phyloP scores from a whole-genome alignment of 176 grass and related monocot genomes.

The maize (Zea mays) region DNA sequence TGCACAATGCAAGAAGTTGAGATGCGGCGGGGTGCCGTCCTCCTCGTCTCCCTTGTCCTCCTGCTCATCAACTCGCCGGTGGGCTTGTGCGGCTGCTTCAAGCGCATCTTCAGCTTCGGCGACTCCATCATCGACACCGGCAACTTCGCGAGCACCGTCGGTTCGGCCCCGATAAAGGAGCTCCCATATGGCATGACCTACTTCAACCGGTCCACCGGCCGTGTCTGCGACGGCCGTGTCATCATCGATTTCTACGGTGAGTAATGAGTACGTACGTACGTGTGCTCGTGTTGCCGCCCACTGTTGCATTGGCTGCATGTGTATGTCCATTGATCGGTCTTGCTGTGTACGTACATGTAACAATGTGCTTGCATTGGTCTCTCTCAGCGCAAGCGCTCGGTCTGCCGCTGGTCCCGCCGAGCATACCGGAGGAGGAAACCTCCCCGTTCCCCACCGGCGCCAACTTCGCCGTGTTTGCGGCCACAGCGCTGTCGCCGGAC shows the following conservation, averaged over 20 bases:
- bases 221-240: conserved; percentile 39
- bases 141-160: conserved; percentile 27
- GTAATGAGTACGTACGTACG: background rate
- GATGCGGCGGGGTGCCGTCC: background rate
- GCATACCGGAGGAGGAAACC: background rate
- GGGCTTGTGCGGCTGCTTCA: conserved; percentile 38
- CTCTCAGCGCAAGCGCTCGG: background rate
- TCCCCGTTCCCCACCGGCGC: conserved; percentile 43
- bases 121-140: conserved; percentile 75
- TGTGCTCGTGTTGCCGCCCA: no score
- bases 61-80: conserved; percentile 10
- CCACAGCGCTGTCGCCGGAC: conserved; percentile 32
- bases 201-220: conserved; percentile 29
- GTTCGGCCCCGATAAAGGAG: background rate
- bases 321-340: no score
- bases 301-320: no score
- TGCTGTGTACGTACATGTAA: no score
- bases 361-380: background rate
- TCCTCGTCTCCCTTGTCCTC: background rate
- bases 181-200: conserved; percentile 65
- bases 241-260: conserved; percentile 33
- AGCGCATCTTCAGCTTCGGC: conserved; percentile 63
- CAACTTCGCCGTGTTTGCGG: conserved; percentile 53
- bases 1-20: no score
- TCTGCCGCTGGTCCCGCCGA: conserved; percentile 1